Evolutionary conservation across 768 basidiomycete species (phyloP).

Genomic region (Porphyrellus cyaneotinctus): DNA sequence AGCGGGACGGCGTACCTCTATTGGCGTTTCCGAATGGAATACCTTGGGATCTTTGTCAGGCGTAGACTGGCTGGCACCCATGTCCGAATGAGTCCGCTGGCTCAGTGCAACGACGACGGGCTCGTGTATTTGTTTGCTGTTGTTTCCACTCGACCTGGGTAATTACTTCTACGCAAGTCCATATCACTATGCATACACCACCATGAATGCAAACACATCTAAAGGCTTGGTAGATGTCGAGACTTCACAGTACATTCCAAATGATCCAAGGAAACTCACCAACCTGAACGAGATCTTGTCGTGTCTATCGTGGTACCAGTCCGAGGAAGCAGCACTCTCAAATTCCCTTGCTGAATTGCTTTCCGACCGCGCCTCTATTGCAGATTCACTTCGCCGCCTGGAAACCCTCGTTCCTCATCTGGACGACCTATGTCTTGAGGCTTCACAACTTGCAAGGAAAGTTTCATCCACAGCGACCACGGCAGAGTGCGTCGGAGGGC

Average conservation of each 20-base stretch:
- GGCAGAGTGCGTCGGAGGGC: slow-evolving; percentile 86
- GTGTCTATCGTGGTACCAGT: slow-evolving; percentile 70
- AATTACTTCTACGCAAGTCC: too few relatives aligned
- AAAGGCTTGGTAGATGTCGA: slow-evolving; percentile 9
- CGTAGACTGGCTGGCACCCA: slow-evolving; percentile 73
- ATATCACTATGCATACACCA: too few relatives aligned
- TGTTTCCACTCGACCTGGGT: too few relatives aligned
- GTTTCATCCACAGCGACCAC: slow-evolving; percentile 74
- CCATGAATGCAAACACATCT: slow-evolving; percentile 12
- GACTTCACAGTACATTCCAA: slow-evolving; percentile 5
- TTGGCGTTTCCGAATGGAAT: slow-evolving; percentile 48
- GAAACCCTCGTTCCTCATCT: slow-evolving; percentile 58
- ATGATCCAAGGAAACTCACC: slow-evolving; percentile 43
- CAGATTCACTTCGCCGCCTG: slow-evolving; percentile 57
- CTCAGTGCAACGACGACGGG: not conserved
- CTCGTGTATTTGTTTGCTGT: too few relatives aligned
- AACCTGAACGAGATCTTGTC: slow-evolving; percentile 67
- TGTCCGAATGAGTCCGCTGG: slow-evolving; percentile 23
- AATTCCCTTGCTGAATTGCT: slow-evolving; percentile 67
- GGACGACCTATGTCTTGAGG: slow-evolving; percentile 58
- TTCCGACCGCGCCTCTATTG: slow-evolving; percentile 61
- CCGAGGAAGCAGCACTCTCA: slow-evolving; percentile 74
- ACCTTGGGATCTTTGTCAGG: slow-evolving; percentile 53
- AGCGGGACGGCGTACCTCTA: slow-evolving; percentile 40
- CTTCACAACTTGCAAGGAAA: slow-evolving; percentile 47